A percentile compares a stretch with the other conserved stretches of the same genome.
Conservation (phyloP, 805 yeast species). For the Saccharomycopsis sp. region DNA sequence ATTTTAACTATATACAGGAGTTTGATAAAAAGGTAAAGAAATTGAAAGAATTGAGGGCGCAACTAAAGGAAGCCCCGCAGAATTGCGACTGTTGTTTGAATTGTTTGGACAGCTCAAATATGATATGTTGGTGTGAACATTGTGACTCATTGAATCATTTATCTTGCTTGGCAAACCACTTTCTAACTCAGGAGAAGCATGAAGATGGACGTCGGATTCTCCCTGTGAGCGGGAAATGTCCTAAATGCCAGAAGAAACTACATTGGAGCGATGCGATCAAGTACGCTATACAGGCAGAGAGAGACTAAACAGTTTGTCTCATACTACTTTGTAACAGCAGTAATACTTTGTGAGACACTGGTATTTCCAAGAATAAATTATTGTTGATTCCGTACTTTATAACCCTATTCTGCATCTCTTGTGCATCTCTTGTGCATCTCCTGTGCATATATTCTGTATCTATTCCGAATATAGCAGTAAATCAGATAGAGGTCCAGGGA, state of each 20-base stretch:
- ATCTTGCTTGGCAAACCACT: neutral
- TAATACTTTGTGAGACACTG: no score
- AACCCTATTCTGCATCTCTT: no score
- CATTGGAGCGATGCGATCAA: conserved; percentile 9
- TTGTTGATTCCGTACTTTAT: no score
- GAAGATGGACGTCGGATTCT: neutral
- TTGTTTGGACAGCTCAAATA: neutral
- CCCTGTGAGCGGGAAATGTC: conserved; percentile 15
- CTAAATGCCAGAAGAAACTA: conserved; percentile 9
- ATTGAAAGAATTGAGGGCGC: neutral
- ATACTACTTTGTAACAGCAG: no score
- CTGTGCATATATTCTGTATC: no score
- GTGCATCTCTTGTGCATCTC: no score
- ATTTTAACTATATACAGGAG: neutral
- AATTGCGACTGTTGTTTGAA: neutral
- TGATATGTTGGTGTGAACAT: neutral
- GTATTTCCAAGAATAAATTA: no score
- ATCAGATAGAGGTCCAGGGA: no score
- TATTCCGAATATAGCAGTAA: no score
- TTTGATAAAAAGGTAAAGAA: neutral
- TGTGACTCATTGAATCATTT: neutral
- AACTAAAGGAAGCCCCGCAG: neutral
- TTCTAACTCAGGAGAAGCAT: neutral
- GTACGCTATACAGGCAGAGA: neutral
- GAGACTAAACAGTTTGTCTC: no score